Percentiles rank a stretch among this genome's conserved stretches.
Conservation (phyloP, 371 early-diverging fungal species). For the Antonospora locustae region DNA sequence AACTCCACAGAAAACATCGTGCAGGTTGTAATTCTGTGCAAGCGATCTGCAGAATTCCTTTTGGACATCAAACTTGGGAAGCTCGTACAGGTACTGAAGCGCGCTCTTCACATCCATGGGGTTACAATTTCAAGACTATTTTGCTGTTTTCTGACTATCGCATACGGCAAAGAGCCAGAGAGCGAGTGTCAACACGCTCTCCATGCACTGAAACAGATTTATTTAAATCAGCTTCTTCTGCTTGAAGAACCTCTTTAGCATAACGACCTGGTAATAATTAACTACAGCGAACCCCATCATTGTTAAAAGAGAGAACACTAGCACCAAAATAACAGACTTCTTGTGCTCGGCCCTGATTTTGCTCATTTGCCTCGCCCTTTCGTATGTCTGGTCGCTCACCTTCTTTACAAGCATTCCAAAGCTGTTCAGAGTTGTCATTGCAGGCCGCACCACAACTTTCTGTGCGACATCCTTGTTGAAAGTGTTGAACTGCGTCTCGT, state of each 20-base stretch:
- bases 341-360: constrained; percentile 38
- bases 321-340: constrained; percentile 43
- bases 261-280: constrained; percentile 41
- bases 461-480: constrained; percentile 52
- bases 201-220: neutral
- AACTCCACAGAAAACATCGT: no score
- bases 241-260: constrained; percentile 52
- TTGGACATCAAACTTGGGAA: no score
- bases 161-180: no score
- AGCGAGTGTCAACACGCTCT: no score
- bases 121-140: no score
- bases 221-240: constrained; percentile 54
- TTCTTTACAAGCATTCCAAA: constrained; percentile 50
- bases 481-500: constrained; percentile 49
- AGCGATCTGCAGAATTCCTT: no score
- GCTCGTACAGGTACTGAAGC: no score
- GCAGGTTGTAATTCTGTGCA: no score
- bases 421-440: constrained; percentile 39
- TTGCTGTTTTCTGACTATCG: no score
- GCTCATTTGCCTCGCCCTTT: constrained; percentile 21
- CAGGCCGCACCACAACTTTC: constrained; percentile 48
- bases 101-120: no score
- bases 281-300: constrained; percentile 44
- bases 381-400: constrained; percentile 28
- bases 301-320: constrained; percentile 40